Base-by-base conservation (phyloP, 2,329 filamentous ascomycete genomes). In the Colletotrichum sp. region DNA sequence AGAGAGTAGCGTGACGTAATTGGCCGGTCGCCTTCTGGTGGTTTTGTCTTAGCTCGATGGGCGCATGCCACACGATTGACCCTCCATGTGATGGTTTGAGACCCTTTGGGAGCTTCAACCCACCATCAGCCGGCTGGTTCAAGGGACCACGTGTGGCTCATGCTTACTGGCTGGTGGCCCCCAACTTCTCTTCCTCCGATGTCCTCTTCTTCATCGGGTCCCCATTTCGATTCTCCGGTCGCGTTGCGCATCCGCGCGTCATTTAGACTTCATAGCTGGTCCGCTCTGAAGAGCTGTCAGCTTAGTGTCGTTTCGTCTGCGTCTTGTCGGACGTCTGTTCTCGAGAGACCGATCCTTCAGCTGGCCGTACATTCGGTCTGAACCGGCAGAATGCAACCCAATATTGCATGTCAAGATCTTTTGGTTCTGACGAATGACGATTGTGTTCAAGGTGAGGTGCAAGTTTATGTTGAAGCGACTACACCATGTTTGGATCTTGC, bases 291-390 rank as follows among this genome's bases (percentile, higher is more conserved):
- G 43, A 68, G 38, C 73, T 75, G 56, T 69, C 73, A 75, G 56
- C 24, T 21, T 69, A 73, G 64, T 32, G 9, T 34, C 63, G 73
- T 75, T 75, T 75, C 73, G 73, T 21, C 58, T 61, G 58, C 48
- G 58, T 68, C 58, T 52, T 68, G 48, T 75, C 64, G 56, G 73
- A 59, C 70, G 48, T 75, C 73, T 75, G 73, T 75, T 73, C 70
- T 34, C 73, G 18, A 36, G 62, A 16, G 26, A 26, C 7, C 36
- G 58, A 34, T 69, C 61, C 16, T 52, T 30, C 21, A 55, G 52
- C 58, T 21, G 52, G 58, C 58, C 55, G 30, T 24, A 24, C 7
- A 9, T 61, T 59, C n/a, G 55, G 61, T 30, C 16, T 56, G 28
- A 21, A 62, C 58, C 30, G 58, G n/a, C 32, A n/a, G 18, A 32